Percentiles rank a stretch among this genome's conserved stretches.
Evolutionary conservation across 805 yeast genomes (phyloP).

Genomic region (Myxozyma vanderwaltii): DNA sequence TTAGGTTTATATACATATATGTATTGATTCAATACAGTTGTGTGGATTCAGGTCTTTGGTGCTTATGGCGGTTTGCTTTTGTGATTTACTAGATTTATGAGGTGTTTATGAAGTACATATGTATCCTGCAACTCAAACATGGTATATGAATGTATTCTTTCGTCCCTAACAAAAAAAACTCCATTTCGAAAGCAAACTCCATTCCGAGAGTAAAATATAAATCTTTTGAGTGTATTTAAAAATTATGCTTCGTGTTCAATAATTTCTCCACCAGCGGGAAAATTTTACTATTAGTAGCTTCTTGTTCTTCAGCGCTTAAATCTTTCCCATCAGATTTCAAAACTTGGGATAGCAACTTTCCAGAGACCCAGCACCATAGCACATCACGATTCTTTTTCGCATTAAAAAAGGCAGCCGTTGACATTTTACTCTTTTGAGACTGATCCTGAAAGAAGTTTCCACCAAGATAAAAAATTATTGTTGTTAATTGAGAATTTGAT

Average conservation of each 20-base stretch:
- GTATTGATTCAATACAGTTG: too few species aligned
- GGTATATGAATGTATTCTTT: too few species aligned
- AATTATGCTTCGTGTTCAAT: background rate
- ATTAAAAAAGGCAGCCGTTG: conserved; percentile 20
- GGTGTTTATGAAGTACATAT: too few species aligned
- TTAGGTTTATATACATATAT: background rate
- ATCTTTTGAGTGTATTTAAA: too few species aligned
- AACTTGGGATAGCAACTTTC: conserved; percentile 5
- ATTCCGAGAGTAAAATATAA: too few species aligned
- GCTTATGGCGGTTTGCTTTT: too few species aligned
- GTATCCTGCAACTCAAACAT: too few species aligned
- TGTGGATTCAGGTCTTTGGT: too few species aligned
- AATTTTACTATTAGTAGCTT: conserved; percentile 7
- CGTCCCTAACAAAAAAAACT: too few species aligned
- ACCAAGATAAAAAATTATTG: conserved; percentile 24
- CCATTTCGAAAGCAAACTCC: too few species aligned
- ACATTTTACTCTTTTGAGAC: conserved; percentile 10
- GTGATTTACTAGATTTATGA: too few species aligned
- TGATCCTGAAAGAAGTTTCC: conserved; percentile 8
- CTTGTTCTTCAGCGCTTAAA: conserved; percentile 21
- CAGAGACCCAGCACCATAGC: conserved; percentile 32
- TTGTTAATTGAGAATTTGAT: conserved; percentile 26
- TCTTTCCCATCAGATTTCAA: conserved; percentile 17
- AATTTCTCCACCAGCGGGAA: conserved; percentile 9
- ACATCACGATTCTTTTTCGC: conserved; percentile 24